phyloP scores from a whole-genome alignment of 371 early-diverging fungal species.

The Zopfochytrium polystomum region DNA sequence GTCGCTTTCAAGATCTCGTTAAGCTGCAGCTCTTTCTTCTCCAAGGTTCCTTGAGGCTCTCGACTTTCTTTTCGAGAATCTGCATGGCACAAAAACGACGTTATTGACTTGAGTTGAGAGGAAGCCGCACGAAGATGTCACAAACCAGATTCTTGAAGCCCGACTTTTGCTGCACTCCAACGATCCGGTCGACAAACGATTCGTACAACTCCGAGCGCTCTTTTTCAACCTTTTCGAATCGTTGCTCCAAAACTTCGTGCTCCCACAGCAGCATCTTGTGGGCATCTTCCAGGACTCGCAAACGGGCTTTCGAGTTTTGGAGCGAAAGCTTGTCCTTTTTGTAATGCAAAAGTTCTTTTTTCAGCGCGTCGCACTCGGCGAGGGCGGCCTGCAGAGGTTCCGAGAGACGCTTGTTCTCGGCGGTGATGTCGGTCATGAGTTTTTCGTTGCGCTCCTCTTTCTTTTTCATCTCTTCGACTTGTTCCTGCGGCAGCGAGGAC shows the following conservation, averaged over 20 bases:
- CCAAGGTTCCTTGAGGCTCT: conserved; percentile 47
- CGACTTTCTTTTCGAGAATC: conserved; percentile 59
- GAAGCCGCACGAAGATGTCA: conserved; percentile 1
- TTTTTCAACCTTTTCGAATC: conserved; percentile 51
- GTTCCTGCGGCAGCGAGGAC: conserved; percentile 42
- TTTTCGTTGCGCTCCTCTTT: conserved; percentile 64
- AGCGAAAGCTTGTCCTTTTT: conserved; percentile 60
- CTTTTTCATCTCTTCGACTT: conserved; percentile 63
- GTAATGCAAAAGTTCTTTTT: conserved; percentile 50
- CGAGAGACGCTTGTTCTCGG: conserved; percentile 59
- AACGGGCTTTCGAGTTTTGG: conserved; percentile 51
- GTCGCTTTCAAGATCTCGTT: conserved; percentile 56
- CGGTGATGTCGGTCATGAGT: conserved; percentile 57
- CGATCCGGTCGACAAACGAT: conserved; percentile 53
- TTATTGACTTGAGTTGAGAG: neutral
- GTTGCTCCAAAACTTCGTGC: conserved; percentile 58
- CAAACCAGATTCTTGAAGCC: conserved; percentile 57
- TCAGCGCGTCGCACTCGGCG: conserved; percentile 54
- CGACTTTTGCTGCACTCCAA: conserved; percentile 59
- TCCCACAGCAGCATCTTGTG: conserved; percentile 56
- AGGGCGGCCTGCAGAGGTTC: conserved; percentile 58
- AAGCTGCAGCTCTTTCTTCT: conserved; percentile 58
- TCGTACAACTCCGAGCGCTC: conserved; percentile 57
- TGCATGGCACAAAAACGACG: conserved; percentile 8
- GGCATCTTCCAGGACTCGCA: conserved; percentile 54